These are phyloP conservation scores for Paracorniculantispora psalliotae DNA, from an alignment of 2,329 filamentous ascomycete genomes.

Conservation along the genomic window DNA sequence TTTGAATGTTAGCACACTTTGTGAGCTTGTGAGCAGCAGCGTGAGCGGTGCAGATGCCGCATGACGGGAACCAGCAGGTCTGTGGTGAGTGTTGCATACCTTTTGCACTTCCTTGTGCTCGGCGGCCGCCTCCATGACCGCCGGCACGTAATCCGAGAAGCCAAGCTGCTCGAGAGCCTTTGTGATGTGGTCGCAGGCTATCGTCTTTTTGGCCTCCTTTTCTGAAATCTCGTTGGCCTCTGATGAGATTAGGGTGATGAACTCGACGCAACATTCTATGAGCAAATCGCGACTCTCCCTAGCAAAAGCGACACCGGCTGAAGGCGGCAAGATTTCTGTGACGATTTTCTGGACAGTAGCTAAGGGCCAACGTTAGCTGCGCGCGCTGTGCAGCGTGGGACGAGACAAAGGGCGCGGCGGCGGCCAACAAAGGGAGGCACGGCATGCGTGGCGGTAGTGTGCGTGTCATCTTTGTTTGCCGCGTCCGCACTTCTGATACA, in stretches of 20 bases:
- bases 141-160: conserved; percentile 85
- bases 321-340: conserved; percentile 79
- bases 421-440: neutral
- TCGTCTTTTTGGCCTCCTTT: conserved; percentile 98
- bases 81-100: conserved; percentile 43
- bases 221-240: conserved; percentile 99
- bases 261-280: conserved; percentile 98
- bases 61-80: too few relatives aligned
- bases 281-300: conserved; percentile 93
- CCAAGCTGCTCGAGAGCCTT: conserved; percentile 89
- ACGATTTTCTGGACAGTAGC: conserved; percentile 81
- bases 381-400: neutral
- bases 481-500: neutral
- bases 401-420: neutral
- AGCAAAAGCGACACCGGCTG: conserved; percentile 75
- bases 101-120: conserved; percentile 93
- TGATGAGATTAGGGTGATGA: conserved; percentile 96
- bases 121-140: conserved; percentile 78
- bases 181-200: conserved; percentile 95
- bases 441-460: neutral
- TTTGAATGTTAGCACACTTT: conserved; percentile 52
- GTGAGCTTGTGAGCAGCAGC: too few relatives aligned
- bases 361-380: conserved; percentile 29
- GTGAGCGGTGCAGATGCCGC: neutral
- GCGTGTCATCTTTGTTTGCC: neutral